Percentiles rank a stretch among this genome's conserved stretches.
Conservation (phyloP, 202 grass and related monocot genomes). For the Musa balbisiana region DNA sequence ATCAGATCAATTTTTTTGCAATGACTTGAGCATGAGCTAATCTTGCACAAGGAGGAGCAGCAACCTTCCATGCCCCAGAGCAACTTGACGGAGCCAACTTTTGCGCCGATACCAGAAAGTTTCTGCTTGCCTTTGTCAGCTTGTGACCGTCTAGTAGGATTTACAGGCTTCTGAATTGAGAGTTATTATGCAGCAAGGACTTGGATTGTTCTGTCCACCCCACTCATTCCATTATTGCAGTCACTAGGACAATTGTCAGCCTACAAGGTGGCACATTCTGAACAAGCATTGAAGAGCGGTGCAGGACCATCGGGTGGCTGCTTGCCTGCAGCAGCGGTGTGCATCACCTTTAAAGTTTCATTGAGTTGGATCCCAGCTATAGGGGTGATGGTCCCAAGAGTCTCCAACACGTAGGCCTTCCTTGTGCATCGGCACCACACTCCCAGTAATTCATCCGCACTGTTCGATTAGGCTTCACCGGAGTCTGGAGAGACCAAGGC, state of each 20-base stretch:
- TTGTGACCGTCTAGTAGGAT: neutral
- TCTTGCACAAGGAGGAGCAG: neutral
- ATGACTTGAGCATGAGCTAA: neutral
- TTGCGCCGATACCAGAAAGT: neutral
- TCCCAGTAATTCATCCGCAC: too few relatives aligned
- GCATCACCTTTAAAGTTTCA: too few relatives aligned
- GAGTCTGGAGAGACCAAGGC: too few relatives aligned
- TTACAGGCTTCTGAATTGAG: neutral
- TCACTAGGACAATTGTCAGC: neutral
- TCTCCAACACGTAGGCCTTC: too few relatives aligned
- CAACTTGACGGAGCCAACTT: neutral
- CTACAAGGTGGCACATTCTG: neutral
- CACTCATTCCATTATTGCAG: neutral
- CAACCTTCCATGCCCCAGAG: neutral
- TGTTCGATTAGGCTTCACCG: too few relatives aligned
- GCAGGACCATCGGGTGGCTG: neutral
- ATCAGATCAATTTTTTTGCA: neutral
- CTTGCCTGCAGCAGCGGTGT: neutral
- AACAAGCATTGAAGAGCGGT: neutral
- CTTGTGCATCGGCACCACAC: too few relatives aligned
- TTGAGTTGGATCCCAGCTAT: too few relatives aligned
- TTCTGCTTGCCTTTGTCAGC: constrained; percentile 1
- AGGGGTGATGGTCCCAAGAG: too few relatives aligned
- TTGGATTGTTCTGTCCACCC: neutral
- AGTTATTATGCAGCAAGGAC: neutral